Evolutionary conservation across 306 rosid species (phyloP).

Genomic region (Acacia crassicarpa): DNA sequence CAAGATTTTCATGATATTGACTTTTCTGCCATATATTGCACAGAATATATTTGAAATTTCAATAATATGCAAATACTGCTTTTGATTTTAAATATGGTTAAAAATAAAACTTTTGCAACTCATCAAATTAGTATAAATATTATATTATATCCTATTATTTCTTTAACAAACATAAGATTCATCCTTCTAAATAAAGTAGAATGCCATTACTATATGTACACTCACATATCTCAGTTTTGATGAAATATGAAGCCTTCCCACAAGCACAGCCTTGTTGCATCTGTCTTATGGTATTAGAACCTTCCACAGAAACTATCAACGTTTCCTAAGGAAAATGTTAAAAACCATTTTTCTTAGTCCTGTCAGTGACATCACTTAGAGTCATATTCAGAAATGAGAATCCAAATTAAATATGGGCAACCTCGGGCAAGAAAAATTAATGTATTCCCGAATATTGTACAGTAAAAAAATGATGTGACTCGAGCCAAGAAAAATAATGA

Average conservation of each 20-base stretch:
- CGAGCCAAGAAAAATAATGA: neutral
- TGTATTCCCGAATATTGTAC: neutral
- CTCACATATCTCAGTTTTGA: neutral
- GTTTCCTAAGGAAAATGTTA: constrained; percentile 7
- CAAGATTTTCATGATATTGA: neutral
- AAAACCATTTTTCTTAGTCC: neutral
- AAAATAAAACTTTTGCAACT: neutral
- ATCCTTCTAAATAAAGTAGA: neutral
- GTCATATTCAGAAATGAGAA: neutral
- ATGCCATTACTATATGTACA: too few relatives aligned
- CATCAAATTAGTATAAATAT: neutral
- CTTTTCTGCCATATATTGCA: neutral
- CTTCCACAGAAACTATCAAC: neutral
- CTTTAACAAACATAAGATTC: neutral
- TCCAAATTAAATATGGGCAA: neutral
- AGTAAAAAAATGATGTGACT: neutral
- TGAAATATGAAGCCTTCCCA: neutral
- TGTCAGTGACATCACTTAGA: neutral
- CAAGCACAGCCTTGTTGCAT: too few relatives aligned
- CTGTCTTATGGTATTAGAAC: neutral
- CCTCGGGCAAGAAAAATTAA: neutral
- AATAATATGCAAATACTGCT: neutral
- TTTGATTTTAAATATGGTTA: neutral
- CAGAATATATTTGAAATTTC: neutral
- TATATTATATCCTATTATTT: too few relatives aligned